These are phyloP conservation scores for Fusarium miscanthi DNA, from an alignment of 2,329 filamentous ascomycete genomes.

Conservation along the genomic window DNA sequence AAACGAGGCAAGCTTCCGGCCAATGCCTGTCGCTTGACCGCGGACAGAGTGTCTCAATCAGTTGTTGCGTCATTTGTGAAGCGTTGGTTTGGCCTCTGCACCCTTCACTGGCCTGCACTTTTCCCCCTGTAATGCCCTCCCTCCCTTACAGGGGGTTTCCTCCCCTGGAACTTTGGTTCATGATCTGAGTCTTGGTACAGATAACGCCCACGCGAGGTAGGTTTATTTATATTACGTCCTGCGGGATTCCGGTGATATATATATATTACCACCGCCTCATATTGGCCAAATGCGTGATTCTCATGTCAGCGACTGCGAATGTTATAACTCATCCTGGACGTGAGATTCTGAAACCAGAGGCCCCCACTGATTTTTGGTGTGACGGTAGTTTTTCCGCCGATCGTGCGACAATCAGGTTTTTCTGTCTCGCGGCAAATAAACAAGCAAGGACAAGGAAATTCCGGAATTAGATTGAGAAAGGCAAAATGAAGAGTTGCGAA, in stretches of 20 bases:
- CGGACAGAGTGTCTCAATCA: conserved; percentile 11
- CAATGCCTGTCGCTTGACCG: background rate
- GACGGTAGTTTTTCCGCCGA: conserved; percentile 11
- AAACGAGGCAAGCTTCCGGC: conserved; percentile 25
- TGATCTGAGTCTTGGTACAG: background rate
- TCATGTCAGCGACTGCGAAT: background rate
- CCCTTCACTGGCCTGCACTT: background rate
- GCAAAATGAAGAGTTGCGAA: background rate
- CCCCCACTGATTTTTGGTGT: background rate
- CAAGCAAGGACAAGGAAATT: background rate
- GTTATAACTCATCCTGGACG: background rate
- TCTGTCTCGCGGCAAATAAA: background rate
- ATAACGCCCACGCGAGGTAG: background rate
- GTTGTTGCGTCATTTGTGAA: conserved; percentile 24
- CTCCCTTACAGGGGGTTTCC: background rate
- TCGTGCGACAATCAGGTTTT: conserved; percentile 31
- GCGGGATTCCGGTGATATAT: background rate
- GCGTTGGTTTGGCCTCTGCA: background rate
- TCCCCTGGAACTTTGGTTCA: background rate
- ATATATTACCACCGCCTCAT: background rate
- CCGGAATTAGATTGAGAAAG: conserved; percentile 16
- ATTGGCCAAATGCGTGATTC: background rate
- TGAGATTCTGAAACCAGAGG: conserved; percentile 7
- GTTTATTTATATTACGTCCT: background rate
- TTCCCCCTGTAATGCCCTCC: background rate